Base-by-base conservation (phyloP, 2,329 filamentous ascomycete genomes). In the Neofusicoccum ribis region DNA sequence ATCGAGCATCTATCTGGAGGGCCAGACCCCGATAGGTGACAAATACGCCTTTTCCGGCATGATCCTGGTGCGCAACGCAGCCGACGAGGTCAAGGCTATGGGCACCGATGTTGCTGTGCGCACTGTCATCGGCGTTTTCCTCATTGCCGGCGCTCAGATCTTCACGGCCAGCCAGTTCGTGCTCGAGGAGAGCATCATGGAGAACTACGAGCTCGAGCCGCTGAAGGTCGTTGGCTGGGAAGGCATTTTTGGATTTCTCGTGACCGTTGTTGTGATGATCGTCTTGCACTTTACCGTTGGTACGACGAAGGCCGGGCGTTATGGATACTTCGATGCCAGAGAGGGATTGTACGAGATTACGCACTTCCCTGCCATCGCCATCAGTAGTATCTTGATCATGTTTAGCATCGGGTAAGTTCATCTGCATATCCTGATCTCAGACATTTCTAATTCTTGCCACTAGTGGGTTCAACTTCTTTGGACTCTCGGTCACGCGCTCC, bases 381-480 rank as follows among this genome's bases (percentile, higher is more conserved):
- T 93, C 3, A 91, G 91, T 23, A 96, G 92, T 69, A 63, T 98
- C 7, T 78, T 96, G 66, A 98, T 98, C 76, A 99, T 99, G 95
- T 85, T 99, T 70, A 96, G 92, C 73, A 99, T 99, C 72, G 94
- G 94, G 91, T 96, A 86, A 75, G 87, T 37, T 58, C 63, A 56
- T 52, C 20, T 59, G 34, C 17, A 17, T 39, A 31, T 15, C 63
- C 8, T 12, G 34, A 12, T 11, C 12, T 23, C 6, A 0, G 34
- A 17, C 15, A 2, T 15, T 47, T 23, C 47, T 46, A 37, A 34
- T 9, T 37, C 23, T 6, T n/a, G 11, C 9, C 43, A 20, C 37
- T 68, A 96, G 92, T 68, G 93, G 94, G 63, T 99, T 98, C 86
- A 99, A 99, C 81, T 99, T 96, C 83, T 99, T 99, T 78, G 95